Evolutionary conservation across 169 alveolate genomes (phyloP).

Genomic region (Plasmodium yoelii): DNA sequence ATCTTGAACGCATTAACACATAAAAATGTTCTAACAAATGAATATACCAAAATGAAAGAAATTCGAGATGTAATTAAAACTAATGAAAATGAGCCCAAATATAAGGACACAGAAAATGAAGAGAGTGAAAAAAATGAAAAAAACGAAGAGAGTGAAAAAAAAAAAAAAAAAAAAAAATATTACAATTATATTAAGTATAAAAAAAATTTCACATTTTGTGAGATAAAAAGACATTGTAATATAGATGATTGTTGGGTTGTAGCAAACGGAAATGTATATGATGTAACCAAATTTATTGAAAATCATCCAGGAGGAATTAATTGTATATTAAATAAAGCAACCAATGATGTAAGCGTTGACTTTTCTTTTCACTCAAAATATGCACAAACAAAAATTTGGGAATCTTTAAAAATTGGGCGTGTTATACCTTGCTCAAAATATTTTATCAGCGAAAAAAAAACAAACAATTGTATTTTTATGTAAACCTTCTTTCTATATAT

Average conservation of each 20-base stretch:
- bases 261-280: slow-evolving; percentile 85
- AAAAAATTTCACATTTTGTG: slow-evolving; percentile 53
- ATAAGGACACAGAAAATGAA: neutral
- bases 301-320: slow-evolving; percentile 87
- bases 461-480: slow-evolving; percentile 33
- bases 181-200: slow-evolving; percentile 23
- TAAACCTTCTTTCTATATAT: too few relatives aligned
- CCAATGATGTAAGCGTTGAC: slow-evolving; percentile 43
- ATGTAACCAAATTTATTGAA: slow-evolving; percentile 80
- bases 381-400: slow-evolving; percentile 60
- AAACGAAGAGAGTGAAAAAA: neutral
- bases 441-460: slow-evolving; percentile 13
- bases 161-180: neutral
- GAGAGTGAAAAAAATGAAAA: slow-evolving; percentile 6
- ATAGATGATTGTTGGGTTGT: slow-evolving; percentile 83
- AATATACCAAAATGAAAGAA: neutral
- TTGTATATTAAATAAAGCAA: slow-evolving; percentile 60
- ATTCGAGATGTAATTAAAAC: neutral
- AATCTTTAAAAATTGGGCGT: slow-evolving; percentile 56
- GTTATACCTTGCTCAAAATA: slow-evolving; percentile 42
- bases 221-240: slow-evolving; percentile 73
- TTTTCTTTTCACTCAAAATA: slow-evolving; percentile 60
- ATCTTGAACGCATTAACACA: neutral
- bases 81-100: neutral
- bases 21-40: neutral